Percentiles rank a stretch among this genome's conserved stretches.
Evolutionary conservation across 768 basidiomycete species (phyloP).

Genomic region (Boletus fagicola): DNA sequence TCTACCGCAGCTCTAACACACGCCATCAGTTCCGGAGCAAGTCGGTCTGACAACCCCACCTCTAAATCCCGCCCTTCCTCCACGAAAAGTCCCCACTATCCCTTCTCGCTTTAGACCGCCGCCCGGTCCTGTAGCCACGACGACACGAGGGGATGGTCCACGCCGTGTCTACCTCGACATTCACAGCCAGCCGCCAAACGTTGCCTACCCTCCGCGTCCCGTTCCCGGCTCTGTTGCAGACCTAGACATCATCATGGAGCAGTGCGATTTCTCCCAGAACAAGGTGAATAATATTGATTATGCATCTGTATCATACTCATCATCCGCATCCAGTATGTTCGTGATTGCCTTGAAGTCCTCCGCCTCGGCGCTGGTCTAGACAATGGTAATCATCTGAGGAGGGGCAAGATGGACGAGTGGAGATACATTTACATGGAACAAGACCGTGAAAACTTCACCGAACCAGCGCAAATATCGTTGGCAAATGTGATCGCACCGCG

Average conservation of each 20-base stretch:
- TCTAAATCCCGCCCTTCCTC: constrained; percentile 75
- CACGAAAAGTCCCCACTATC: constrained; percentile 43
- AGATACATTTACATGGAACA: constrained; percentile 85
- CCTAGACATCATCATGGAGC: constrained; percentile 84
- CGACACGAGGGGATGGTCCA: constrained; percentile 72
- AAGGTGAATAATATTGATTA: constrained; percentile 47
- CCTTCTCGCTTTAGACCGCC: constrained; percentile 49
- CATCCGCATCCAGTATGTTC: constrained; percentile 67
- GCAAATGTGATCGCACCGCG: constrained; percentile 33
- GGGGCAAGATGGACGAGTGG: constrained; percentile 80
- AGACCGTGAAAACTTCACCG: constrained; percentile 39
- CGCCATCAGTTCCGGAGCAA: constrained; percentile 61
- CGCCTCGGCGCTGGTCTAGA: constrained; percentile 90
- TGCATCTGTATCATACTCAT: constrained; percentile 9
- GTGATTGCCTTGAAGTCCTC: constrained; percentile 93
- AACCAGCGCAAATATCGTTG: constrained; percentile 32
- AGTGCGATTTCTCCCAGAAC: constrained; percentile 84
- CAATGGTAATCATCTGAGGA: constrained; percentile 67
- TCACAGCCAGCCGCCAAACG: constrained; percentile 54
- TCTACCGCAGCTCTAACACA: not conserved
- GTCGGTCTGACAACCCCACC: constrained; percentile 55
- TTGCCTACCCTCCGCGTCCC: constrained; percentile 87
- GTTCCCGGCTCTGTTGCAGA: constrained; percentile 82
- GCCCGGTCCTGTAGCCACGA: constrained; percentile 46
- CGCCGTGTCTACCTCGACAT: constrained; percentile 77